Conservation (phyloP, 2,329 filamentous ascomycete genomes). For the Epichloe sp. region DNA sequence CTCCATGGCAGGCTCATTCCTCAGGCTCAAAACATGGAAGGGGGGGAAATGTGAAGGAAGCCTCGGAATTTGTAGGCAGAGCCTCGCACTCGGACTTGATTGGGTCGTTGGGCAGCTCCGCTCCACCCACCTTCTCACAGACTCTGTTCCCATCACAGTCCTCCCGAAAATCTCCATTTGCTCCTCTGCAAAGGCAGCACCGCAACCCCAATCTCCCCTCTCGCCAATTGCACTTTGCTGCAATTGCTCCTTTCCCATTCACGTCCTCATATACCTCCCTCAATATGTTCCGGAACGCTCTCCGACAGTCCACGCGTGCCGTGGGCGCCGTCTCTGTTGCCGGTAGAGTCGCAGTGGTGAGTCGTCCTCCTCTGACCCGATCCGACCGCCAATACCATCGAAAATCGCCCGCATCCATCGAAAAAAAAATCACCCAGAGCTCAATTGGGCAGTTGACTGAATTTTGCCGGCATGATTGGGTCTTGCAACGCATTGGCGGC, state of each 20-base stretch:
- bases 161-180: constrained; percentile 33
- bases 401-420: constrained; percentile 21
- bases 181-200: constrained; percentile 33
- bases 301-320: constrained; percentile 91
- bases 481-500: neutral
- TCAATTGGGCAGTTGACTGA: constrained; percentile 23
- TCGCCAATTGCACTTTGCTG: constrained; percentile 46
- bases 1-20: constrained; percentile 3
- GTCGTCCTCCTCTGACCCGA: constrained; percentile 39
- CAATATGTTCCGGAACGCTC: constrained; percentile 94
- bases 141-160: constrained; percentile 27
- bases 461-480: neutral
- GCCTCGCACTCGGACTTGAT: constrained; percentile 22
- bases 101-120: constrained; percentile 20
- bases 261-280: constrained; percentile 37
- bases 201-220: constrained; percentile 45
- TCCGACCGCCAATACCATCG: constrained; percentile 33
- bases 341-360: constrained; percentile 87
- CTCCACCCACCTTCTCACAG: constrained; percentile 29
- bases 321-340: constrained; percentile 87
- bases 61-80: constrained; percentile 28
- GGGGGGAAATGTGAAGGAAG: constrained; percentile 25
- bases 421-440: constrained; percentile 14
- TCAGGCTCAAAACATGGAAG: constrained; percentile 9
- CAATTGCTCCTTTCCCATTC: constrained; percentile 47